Base-by-base conservation (phyloP, 2,329 filamentous ascomycete species). In the Lachnellula occidentalis region DNA sequence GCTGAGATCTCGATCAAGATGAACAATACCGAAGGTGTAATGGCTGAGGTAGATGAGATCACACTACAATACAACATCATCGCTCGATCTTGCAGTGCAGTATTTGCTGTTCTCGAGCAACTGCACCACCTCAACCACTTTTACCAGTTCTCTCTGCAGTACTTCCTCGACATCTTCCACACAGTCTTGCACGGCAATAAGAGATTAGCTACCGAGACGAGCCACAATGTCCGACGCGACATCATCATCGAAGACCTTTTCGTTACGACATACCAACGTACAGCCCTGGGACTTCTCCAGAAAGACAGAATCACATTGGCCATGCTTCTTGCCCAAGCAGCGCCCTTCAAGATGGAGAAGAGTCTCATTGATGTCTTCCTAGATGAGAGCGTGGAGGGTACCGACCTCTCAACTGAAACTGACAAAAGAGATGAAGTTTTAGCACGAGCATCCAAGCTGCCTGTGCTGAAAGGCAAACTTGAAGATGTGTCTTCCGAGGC, bases 121-220 rank as follows among this genome's bases (percentile, higher is more conserved):
- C 82, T 99, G 55, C 92, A 97, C 72, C 95, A 96, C 69, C 86
- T 99, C 70, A 96, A 99, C 71, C 94, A 97, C 77, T 97, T 97
- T 74, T 99, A 99, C 73, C 95, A 97, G 70, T 99, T 99, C 78
- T 99, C 94, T 37, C 80, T 99, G 56, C 92, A 96, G 72, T 99
- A 96, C 74, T 99, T 99, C 74, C 82, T 96, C 53, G 89, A 96
- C 70, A 99, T 99, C 64, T 99, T 99, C 81, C 89, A 95, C 69
- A 84, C 87, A 5, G 94, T 99, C 7, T 79, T 99, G 39, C 87
- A 87, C 63, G 81, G 83, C 55, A 95, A 95, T 71, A 85, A 86
- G 66, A 84, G 83, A 56, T 77, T 94, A 50, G 80, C 81, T 19
- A 79, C 77, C 56, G 84, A 87, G 70, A 85, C 81, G 34, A 86